A percentile compares a stretch with the other conserved stretches of the same genome.
These are phyloP conservation scores for Hypericum androsaemum DNA, from an alignment of 345 rosid genomes.

Conservation along the genomic window DNA sequence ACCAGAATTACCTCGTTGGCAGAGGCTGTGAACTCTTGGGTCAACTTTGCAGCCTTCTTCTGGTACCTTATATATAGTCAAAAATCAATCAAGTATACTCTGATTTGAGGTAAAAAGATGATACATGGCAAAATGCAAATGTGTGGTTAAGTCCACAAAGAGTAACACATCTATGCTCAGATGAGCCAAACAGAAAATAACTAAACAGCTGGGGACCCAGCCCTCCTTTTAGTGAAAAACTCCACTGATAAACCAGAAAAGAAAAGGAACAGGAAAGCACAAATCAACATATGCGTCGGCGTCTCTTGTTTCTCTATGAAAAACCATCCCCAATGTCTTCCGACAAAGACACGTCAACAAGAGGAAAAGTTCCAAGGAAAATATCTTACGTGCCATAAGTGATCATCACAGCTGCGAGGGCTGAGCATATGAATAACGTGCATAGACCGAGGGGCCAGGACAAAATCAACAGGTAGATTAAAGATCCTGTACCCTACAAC, in stretches of 20 bases:
- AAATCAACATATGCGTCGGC: too few relatives aligned
- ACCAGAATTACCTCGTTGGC: constrained; percentile 65
- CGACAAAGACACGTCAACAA: background rate
- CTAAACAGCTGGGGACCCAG: too few relatives aligned
- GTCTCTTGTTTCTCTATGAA: background rate
- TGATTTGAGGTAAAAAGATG: too few relatives aligned
- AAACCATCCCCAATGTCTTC: constrained; percentile 1
- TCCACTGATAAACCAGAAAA: too few relatives aligned
- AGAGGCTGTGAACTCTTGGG: constrained; percentile 82
- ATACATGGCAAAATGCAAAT: too few relatives aligned
- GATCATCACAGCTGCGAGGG: constrained; percentile 66
- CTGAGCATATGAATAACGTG: constrained; percentile 65
- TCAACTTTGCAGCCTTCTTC: constrained; percentile 83
- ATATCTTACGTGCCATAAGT: constrained; percentile 70
- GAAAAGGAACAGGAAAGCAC: too few relatives aligned
- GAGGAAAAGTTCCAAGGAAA: constrained; percentile 9
- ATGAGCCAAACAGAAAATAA: too few relatives aligned
- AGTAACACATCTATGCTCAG: too few relatives aligned
- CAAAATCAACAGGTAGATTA: constrained; percentile 71
- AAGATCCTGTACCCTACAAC: constrained; percentile 73
- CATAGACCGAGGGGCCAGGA: constrained; percentile 79
- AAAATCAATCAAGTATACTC: background rate
- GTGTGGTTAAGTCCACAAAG: too few relatives aligned
- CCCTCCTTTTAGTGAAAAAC: too few relatives aligned
- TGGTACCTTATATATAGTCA: constrained; percentile 59